Evolutionary conservation across 768 basidiomycete genomes (phyloP).

Genomic region (Lactarius trivialis): DNA sequence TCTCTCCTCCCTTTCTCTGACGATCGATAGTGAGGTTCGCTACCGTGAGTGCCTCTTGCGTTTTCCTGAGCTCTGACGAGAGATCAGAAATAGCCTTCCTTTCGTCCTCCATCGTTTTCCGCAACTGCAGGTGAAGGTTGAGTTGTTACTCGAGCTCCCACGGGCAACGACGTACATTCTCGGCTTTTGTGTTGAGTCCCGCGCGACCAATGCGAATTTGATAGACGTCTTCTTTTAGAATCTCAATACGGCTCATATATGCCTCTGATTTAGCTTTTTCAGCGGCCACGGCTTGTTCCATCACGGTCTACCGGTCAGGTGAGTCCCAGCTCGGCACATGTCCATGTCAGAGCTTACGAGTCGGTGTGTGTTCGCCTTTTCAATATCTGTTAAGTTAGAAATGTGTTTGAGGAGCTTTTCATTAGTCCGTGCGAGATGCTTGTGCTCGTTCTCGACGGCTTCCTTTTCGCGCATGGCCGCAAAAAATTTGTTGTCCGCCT

Average conservation of each 20-base stretch:
- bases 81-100: conserved; percentile 5
- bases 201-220: conserved; percentile 9
- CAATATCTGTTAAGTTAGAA: conserved; percentile 57
- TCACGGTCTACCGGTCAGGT: conserved; percentile 8
- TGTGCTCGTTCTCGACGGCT: conserved; percentile 68
- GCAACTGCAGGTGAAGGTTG: not conserved
- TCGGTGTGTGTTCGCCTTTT: conserved; percentile 52
- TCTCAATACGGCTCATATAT: not conserved
- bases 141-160: not conserved
- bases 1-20: conserved; percentile 39
- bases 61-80: conserved; percentile 3
- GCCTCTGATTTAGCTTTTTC: conserved; percentile 2
- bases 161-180: conserved; percentile 2
- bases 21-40: conserved; percentile 25
- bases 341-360: conserved; percentile 41
- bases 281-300: conserved; percentile 13
- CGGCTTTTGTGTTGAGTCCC: not conserved
- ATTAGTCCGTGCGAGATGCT: conserved; percentile 47
- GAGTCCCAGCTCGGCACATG: not conserved
- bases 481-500: conserved; percentile 92
- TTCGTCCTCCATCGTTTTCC: conserved; percentile 1
- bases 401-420: conserved; percentile 59
- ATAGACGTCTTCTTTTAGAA: conserved; percentile 2
- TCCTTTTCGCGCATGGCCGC: conserved; percentile 87
- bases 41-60: not conserved